These are phyloP conservation scores for Microcyclosporella mali DNA, from an alignment of 2,329 filamentous ascomycete genomes.

Conservation along the genomic window DNA sequence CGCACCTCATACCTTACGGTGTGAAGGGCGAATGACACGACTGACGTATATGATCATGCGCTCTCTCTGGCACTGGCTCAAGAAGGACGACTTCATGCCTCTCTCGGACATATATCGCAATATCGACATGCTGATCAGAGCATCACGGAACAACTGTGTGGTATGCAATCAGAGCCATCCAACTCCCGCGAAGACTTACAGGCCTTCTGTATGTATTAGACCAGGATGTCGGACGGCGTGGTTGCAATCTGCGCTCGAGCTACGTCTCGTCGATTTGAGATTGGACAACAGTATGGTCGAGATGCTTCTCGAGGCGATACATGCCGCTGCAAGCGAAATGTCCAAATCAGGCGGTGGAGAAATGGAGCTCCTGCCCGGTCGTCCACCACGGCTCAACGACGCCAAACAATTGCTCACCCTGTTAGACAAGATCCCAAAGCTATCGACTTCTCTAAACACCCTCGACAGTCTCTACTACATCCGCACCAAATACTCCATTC, in stretches of 20 bases:
- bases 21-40: slow-evolving; percentile 1
- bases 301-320: slow-evolving; percentile 1
- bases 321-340: slow-evolving; percentile 2
- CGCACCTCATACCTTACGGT: background rate
- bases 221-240: slow-evolving; percentile 1
- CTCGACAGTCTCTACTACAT: slow-evolving; percentile 1
- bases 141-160: slow-evolving; percentile 1
- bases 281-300: background rate
- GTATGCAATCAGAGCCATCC: slow-evolving; percentile 1
- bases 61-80: background rate
- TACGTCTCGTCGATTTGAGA: slow-evolving; percentile 1
- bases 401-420: background rate
- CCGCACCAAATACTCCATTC: background rate
- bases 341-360: background rate
- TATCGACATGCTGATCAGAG: slow-evolving; percentile 1
- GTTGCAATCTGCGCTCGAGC: slow-evolving; percentile 1
- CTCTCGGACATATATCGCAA: background rate
- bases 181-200: background rate
- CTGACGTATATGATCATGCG: slow-evolving; percentile 3
- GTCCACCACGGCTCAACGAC: background rate
- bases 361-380: background rate
- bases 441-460: background rate
- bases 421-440: background rate
- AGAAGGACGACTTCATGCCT: background rate
- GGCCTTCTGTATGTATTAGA: background rate